These are phyloP conservation scores for Arthroderma sp. DNA, from an alignment of 2,329 filamentous ascomycete genomes.

Conservation along the genomic window DNA sequence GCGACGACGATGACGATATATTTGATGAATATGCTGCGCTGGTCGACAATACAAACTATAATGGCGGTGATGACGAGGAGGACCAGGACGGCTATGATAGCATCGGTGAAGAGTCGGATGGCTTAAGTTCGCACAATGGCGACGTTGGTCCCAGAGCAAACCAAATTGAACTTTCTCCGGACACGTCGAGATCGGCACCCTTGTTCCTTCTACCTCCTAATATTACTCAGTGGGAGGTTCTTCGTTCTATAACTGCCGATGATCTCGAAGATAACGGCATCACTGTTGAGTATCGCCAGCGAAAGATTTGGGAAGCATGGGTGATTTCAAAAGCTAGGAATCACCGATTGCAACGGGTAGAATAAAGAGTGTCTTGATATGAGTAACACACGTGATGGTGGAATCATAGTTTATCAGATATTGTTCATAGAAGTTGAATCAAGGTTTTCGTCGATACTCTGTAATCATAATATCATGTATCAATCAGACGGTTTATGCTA, in stretches of 20 bases:
- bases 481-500: too few relatives aligned
- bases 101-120: slow-evolving; percentile 12
- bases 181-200: slow-evolving; percentile 9
- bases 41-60: not conserved
- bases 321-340: slow-evolving; percentile 17
- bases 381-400: too few relatives aligned
- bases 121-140: slow-evolving; percentile 11
- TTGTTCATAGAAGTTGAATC: too few relatives aligned
- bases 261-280: slow-evolving; percentile 26
- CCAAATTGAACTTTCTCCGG: slow-evolving; percentile 12
- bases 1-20: slow-evolving; percentile 9
- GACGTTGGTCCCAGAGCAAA: slow-evolving; percentile 12
- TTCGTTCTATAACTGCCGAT: slow-evolving; percentile 18
- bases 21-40: slow-evolving; percentile 8
- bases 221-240: slow-evolving; percentile 13
- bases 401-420: too few relatives aligned
- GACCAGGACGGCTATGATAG: slow-evolving; percentile 8
- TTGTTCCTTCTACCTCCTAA: slow-evolving; percentile 7
- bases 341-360: not conserved
- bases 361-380: too few relatives aligned
- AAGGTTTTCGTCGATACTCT: too few relatives aligned
- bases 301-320: slow-evolving; percentile 27
- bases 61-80: slow-evolving; percentile 4
- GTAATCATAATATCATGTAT: too few relatives aligned
- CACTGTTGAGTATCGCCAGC: slow-evolving; percentile 21